A percentile compares a stretch with the other conserved stretches of the same genome.
Conservation (phyloP, 2,329 filamentous ascomycete genomes). For the Sarocladiaceae sp. region DNA sequence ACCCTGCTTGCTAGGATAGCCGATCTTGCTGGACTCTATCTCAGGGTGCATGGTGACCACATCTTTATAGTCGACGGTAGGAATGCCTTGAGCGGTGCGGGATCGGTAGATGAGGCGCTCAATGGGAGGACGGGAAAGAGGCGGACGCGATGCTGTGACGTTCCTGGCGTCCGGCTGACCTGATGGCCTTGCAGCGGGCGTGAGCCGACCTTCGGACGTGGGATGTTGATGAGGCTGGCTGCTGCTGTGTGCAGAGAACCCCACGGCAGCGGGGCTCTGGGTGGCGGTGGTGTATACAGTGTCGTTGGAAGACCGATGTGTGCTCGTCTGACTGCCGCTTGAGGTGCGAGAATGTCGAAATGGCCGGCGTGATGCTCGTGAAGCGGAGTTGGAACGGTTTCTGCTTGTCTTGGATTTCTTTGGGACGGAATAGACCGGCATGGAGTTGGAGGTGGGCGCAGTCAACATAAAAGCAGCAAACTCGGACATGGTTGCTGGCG, state of each 20-base stretch:
- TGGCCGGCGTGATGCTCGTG: neutral
- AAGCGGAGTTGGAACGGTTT: slow-evolving; percentile 5
- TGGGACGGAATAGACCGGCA: neutral
- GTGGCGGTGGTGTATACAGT: neutral
- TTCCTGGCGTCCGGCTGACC: neutral
- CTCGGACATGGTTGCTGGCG: slow-evolving; percentile 7
- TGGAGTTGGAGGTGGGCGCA: slow-evolving; percentile 5
- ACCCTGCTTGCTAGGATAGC: slow-evolving; percentile 18
- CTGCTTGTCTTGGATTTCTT: neutral
- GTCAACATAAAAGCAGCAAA: slow-evolving; percentile 10
- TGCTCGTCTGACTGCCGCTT: neutral
- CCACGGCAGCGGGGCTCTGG: slow-evolving; percentile 7
- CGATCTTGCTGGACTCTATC: neutral
- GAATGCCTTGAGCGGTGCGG: slow-evolving; percentile 2
- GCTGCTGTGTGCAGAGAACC: slow-evolving; percentile 3
- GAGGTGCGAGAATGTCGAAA: slow-evolving; percentile 4
- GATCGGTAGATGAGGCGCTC: slow-evolving; percentile 7
- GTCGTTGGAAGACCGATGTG: slow-evolving; percentile 1
- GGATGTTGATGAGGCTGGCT: slow-evolving; percentile 3
- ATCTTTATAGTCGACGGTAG: slow-evolving; percentile 7
- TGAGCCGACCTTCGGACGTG: no score
- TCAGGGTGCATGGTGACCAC: slow-evolving; percentile 5
- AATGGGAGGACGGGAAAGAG: slow-evolving; percentile 5
- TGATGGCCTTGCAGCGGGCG: neutral
- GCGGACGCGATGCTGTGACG: slow-evolving; percentile 1